phyloP scores from a whole-genome alignment of 2,329 filamentous ascomycete species.

The Alternaria longipes region DNA sequence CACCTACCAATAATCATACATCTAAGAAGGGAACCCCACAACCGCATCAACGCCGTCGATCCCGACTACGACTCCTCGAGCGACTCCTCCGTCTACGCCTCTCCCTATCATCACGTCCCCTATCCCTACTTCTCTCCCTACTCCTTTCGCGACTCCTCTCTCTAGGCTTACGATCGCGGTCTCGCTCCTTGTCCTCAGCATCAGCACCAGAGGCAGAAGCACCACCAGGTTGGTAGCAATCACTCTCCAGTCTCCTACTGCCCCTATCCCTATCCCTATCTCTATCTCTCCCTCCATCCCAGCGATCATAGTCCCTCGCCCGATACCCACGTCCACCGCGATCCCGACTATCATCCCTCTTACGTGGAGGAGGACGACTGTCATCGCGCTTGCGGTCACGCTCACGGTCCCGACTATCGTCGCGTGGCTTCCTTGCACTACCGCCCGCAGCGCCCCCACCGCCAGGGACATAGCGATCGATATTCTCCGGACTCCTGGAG shows the following conservation, averaged over 20 bases:
- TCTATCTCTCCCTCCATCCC: slow-evolving; percentile 36
- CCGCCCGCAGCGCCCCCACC: slow-evolving; percentile 16
- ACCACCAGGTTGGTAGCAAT: slow-evolving; percentile 43
- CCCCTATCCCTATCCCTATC: slow-evolving; percentile 30
- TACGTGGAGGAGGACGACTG: slow-evolving; percentile 26
- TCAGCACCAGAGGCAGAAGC: slow-evolving; percentile 3
- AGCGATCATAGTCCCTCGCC: slow-evolving; percentile 54
- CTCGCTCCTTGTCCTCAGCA: slow-evolving; percentile 28
- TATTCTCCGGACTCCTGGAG: slow-evolving; percentile 48
- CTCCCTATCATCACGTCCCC: slow-evolving; percentile 26
- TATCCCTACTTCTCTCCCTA: slow-evolving; percentile 17
- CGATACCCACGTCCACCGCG: slow-evolving; percentile 48
- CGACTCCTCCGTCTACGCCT: slow-evolving; percentile 30
- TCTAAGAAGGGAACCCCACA: background rate
- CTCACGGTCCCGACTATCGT: slow-evolving; percentile 28
- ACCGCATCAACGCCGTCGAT: slow-evolving; percentile 15
- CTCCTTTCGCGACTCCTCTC: slow-evolving; percentile 29
- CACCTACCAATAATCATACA: slow-evolving; percentile 13
- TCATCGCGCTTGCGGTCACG: slow-evolving; percentile 32
- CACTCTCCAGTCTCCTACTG: slow-evolving; percentile 39
- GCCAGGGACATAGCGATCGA: slow-evolving; percentile 50
- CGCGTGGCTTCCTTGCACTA: slow-evolving; percentile 35
- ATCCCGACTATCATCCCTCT: slow-evolving; percentile 48
- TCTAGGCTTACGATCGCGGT: slow-evolving; percentile 39
- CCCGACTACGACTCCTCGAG: slow-evolving; percentile 30